These are phyloP conservation scores for Spinacia oleracea DNA, from an alignment of 179 eudicot species.

Conservation along the genomic window DNA sequence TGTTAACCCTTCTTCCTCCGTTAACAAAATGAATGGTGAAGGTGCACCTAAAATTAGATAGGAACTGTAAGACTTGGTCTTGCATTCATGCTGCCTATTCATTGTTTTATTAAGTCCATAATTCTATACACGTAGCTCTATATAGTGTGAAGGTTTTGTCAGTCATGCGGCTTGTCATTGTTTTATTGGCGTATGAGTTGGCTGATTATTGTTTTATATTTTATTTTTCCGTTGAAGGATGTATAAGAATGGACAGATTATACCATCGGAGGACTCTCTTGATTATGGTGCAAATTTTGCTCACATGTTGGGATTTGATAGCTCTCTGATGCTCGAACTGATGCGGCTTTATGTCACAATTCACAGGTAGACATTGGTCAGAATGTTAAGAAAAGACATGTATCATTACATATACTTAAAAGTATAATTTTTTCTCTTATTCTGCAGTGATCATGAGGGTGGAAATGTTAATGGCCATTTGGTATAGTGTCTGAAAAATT, in stretches of 20 bases:
- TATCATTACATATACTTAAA: no score
- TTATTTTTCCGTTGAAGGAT: constrained; percentile 53
- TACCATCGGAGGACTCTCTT: constrained; percentile 72
- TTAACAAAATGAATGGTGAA: background rate
- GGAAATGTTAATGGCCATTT: constrained; percentile 98
- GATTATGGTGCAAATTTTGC: constrained; percentile 97
- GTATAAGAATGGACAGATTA: constrained; percentile 70
- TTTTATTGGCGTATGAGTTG: constrained; percentile 12
- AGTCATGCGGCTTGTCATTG: background rate
- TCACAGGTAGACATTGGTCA: constrained; percentile 58
- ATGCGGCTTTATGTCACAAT: constrained; percentile 94
- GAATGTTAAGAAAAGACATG: background rate
- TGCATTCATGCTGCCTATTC: background rate
- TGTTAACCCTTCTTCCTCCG: background rate
- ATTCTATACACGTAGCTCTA: background rate
- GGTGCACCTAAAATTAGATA: background rate
- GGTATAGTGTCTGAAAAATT: constrained; percentile 41
- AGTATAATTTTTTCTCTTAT: constrained; percentile 9
- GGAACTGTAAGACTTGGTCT: background rate
- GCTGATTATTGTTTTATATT: background rate
- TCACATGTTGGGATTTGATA: constrained; percentile 88
- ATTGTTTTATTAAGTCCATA: background rate
- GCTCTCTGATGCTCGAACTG: constrained; percentile 83
- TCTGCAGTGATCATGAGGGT: constrained; percentile 95
- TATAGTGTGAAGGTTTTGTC: constrained; percentile 2